A percentile compares a stretch with the other conserved stretches of the same genome.
phyloP scores from a whole-genome alignment of 1,139 yeast species.

The Casaregolazyma suthepensis region DNA sequence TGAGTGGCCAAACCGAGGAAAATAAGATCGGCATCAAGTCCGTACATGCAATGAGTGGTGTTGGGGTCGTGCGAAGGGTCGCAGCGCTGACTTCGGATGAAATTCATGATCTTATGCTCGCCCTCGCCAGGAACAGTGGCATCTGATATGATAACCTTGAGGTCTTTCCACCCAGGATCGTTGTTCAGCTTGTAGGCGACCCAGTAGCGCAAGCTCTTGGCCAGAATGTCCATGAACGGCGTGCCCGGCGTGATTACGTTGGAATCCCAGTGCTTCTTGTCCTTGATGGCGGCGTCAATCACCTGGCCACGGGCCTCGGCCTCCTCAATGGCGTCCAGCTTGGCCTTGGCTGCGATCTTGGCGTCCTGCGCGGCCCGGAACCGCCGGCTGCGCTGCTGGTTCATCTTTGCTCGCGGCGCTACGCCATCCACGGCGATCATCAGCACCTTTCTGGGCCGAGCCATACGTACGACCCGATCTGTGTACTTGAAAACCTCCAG shows the following conservation, averaged over 20 bases:
- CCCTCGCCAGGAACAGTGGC: slow-evolving; percentile 99
- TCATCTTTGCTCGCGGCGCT: slow-evolving; percentile 99
- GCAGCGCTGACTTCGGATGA: slow-evolving; percentile 73
- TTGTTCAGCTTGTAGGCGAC: slow-evolving; percentile 84
- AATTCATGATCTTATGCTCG: slow-evolving; percentile 96
- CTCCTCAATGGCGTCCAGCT: slow-evolving; percentile 40
- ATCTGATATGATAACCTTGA: slow-evolving; percentile 81
- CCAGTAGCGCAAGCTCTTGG: slow-evolving; percentile 79
- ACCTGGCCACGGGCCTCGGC: slow-evolving; percentile 41
- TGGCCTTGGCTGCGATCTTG: slow-evolving; percentile 40
- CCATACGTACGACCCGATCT: slow-evolving; percentile 84
- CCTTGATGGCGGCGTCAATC: slow-evolving; percentile 37
- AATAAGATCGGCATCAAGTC: slow-evolving; percentile 95
- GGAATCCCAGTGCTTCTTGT: slow-evolving; percentile 68
- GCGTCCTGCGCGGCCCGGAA: slow-evolving; percentile 95
- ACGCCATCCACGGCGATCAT: slow-evolving; percentile 97
- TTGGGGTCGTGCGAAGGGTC: slow-evolving; percentile 74
- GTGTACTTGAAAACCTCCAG: slow-evolving; percentile 85
- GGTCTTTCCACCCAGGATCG: slow-evolving; percentile 86
- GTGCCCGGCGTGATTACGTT: slow-evolving; percentile 98
- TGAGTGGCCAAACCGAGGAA: slow-evolving; percentile 96
- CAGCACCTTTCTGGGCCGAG: slow-evolving; percentile 85
- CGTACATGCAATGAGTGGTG: slow-evolving; percentile 92
- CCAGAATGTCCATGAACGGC: slow-evolving; percentile 90
- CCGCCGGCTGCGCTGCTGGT: slow-evolving; percentile 96